phyloP scores from a whole-genome alignment of 106 monocot species.

The Triglochin maritima region DNA sequence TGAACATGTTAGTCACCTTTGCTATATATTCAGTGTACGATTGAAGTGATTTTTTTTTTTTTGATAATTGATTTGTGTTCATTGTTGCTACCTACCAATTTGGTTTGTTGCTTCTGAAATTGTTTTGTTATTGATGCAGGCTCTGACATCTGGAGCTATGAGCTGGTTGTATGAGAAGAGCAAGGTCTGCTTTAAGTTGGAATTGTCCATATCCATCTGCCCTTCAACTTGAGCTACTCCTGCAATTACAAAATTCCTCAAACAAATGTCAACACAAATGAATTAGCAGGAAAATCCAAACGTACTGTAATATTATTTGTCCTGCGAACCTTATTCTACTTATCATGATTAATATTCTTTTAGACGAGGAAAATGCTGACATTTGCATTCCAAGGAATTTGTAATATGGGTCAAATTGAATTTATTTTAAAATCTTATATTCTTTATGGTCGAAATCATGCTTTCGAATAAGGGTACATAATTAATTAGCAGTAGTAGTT shows the following conservation, averaged over 20 bases:
- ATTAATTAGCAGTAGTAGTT: no score
- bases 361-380: no score
- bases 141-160: constrained; percentile 48
- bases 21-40: not conserved
- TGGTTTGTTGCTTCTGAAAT: not conserved
- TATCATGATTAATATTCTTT: no score
- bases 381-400: no score
- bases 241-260: constrained; percentile 1
- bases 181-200: constrained; percentile 42
- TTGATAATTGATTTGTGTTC: not conserved
- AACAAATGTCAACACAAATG: no score
- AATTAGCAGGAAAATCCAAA: no score
- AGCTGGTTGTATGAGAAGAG: constrained; percentile 46
- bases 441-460: no score
- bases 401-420: no score
- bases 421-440: no score
- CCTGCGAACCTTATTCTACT: no score
- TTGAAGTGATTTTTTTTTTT: not conserved
- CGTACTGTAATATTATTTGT: no score
- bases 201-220: constrained; percentile 36
- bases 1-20: not conserved
- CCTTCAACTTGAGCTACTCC: constrained; percentile 35
- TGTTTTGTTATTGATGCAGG: constrained; percentile 11
- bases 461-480: no score
- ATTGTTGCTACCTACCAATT: not conserved